Evolutionary conservation across 345 rosid species (phyloP), one percentile per base, ranked within the genome.

Genomic region (Hibiscus tridactylites): DNA sequence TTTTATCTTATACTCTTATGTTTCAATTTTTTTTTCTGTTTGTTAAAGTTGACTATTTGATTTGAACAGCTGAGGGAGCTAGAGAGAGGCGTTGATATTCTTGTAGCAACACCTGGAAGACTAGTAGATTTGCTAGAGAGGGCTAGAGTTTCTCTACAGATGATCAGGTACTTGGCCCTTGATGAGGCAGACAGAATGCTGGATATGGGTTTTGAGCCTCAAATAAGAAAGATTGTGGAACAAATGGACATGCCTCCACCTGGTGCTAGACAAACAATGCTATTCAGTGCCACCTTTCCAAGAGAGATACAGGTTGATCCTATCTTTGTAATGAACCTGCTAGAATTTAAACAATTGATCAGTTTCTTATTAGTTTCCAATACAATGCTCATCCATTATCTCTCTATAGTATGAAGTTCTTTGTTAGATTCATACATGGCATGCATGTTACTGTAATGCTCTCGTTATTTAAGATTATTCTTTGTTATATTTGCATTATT

Each of bases 181-280:
- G 99, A 95, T 73, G 99, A 95, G 82, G 99, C 99, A 21, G 99
- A 95, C 83, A 86, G 99, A 67, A 95, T 95, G 99, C 81, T 95
- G 71, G 99, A 95, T 79, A 95, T 95, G 99, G 99, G 99, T 73
- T 95, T 95, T 86, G 99, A 95, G 83, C 99, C 99, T 10, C 99
- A 95, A 75, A 95, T 95, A 63, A 85, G 99, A 69, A 95, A 95
- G 77, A 95, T 95, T 71, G 99, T 95, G 3, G 93, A 94, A 74
- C 91, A 94, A 78, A 90, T 85, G 91, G 99, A 95, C 75, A 95
- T 95, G 99, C 97, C 99, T 50, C 91, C 84, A 12, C 83, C 89
- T 13, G 97, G 98, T 53, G 82, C 68, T 33, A 84, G 98, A 75
- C 98, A 94, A 79, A 94, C 98, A 24, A 85, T 94, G 90, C 84